A percentile compares a stretch with the other conserved stretches of the same genome.
These are phyloP conservation scores for Vicia faba DNA, from an alignment of 306 rosid species.

Conservation along the genomic window DNA sequence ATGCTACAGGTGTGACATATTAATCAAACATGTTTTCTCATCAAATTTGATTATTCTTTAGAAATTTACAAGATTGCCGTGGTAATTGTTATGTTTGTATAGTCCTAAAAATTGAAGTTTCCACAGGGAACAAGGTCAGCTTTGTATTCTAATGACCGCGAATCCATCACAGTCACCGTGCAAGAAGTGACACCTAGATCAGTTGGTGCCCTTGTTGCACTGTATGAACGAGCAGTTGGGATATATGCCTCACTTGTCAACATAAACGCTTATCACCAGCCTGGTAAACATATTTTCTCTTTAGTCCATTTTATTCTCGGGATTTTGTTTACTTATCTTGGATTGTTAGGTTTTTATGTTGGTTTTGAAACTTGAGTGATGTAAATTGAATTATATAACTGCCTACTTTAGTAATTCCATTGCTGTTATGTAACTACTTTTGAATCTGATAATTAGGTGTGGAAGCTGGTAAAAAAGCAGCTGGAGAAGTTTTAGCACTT, in stretches of 20 bases:
- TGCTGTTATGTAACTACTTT: slow-evolving; percentile 23
- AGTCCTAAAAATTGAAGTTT: slow-evolving; percentile 30
- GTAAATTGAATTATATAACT: slow-evolving; percentile 10
- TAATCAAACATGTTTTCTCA: slow-evolving; percentile 20
- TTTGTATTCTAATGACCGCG: slow-evolving; percentile 75
- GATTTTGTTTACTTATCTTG: not conserved
- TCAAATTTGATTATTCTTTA: not conserved
- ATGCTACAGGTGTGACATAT: slow-evolving; percentile 83
- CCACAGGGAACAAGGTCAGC: slow-evolving; percentile 95
- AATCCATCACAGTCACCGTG: slow-evolving; percentile 87
- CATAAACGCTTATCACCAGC: slow-evolving; percentile 98
- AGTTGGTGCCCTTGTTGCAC: slow-evolving; percentile 91
- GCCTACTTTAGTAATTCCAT: not conserved
- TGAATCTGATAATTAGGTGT: slow-evolving; percentile 58
- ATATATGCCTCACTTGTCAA: slow-evolving; percentile 83
- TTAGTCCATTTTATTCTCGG: slow-evolving; percentile 8
- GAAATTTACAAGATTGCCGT: not conserved
- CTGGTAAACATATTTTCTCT: slow-evolving; percentile 58
- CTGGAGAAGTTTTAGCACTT: slow-evolving; percentile 92
- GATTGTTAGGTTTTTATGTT: not conserved
- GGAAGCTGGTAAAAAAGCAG: slow-evolving; percentile 88
- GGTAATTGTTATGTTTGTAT: slow-evolving; percentile 8
- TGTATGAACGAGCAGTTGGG: slow-evolving; percentile 96
- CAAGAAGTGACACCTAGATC: slow-evolving; percentile 91
- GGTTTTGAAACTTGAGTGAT: not conserved